A percentile compares a stretch with the other conserved stretches of the same genome.
Conservation (phyloP, 805 yeast species). For the Wickerhamiella musiphila region DNA sequence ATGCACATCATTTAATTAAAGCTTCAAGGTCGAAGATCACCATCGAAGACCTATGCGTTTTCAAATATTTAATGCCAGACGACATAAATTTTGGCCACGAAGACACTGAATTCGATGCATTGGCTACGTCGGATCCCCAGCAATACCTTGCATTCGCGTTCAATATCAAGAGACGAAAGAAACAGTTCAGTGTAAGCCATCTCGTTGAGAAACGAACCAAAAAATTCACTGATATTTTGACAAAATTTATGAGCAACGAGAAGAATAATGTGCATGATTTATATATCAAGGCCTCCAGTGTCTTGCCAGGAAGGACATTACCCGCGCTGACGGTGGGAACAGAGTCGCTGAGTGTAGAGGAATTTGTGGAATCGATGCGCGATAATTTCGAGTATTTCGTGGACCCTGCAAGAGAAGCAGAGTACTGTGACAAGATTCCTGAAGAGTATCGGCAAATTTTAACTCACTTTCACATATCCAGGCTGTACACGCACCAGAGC, state of each 20-base stretch:
- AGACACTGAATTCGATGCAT: conserved; percentile 38
- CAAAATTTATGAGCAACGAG: no score
- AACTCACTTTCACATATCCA: conserved; percentile 29
- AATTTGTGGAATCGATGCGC: conserved; percentile 12
- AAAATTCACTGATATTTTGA: conserved; percentile 2
- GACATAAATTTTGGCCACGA: conserved; percentile 59
- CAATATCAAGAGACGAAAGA: no score
- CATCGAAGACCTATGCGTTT: conserved; percentile 42
- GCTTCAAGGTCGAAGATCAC: conserved; percentile 26
- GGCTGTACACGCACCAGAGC: conserved; percentile 68
- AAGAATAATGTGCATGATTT: conserved; percentile 6
- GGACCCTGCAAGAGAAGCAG: conserved; percentile 18
- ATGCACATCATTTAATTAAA: conserved; percentile 8
- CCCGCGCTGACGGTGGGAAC: no score
- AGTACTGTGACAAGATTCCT: conserved; percentile 14
- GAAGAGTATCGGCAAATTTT: conserved; percentile 27
- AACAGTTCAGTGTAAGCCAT: no score
- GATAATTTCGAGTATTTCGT: conserved; percentile 51
- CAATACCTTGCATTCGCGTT: conserved; percentile 54
- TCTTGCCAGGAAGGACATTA: conserved; percentile 2
- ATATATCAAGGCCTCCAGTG: conserved; percentile 5
- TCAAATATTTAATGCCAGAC: conserved; percentile 44
- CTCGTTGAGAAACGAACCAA: conserved; percentile 47
- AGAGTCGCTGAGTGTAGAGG: not conserved
- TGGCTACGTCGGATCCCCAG: conserved; percentile 20